Percentiles rank a stretch among this genome's conserved stretches.
Conservation (phyloP, 108 stramenopile species). For the Poteriospumella lacustris region DNA sequence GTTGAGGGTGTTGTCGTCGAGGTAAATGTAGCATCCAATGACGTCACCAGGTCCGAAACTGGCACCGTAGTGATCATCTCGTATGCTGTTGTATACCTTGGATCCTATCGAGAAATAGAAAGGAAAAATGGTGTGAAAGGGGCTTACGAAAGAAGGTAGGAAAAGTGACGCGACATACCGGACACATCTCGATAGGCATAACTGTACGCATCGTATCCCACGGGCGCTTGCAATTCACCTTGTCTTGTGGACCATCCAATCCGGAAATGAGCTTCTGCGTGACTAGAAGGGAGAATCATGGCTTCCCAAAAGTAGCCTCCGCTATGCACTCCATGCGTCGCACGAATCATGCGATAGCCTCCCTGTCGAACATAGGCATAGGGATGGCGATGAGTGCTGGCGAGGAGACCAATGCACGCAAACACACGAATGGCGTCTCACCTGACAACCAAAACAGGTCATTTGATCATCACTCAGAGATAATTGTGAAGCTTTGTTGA, state of each 20-base stretch:
- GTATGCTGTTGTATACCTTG: slow-evolving; percentile 34
- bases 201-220: slow-evolving; percentile 85
- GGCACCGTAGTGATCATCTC: slow-evolving; percentile 45
- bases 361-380: slow-evolving; percentile 51
- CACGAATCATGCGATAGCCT: slow-evolving; percentile 75
- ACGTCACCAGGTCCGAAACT: slow-evolving; percentile 74
- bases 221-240: slow-evolving; percentile 85
- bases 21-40: slow-evolving; percentile 73
- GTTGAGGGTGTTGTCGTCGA: slow-evolving; percentile 33
- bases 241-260: slow-evolving; percentile 76
- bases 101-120: neutral
- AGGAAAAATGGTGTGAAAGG: neutral
- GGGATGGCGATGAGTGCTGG: too few species aligned
- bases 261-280: slow-evolving; percentile 61
- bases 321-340: slow-evolving; percentile 60
- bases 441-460: neutral
- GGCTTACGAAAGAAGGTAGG: slow-evolving; percentile 20
- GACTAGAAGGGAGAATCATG: slow-evolving; percentile 4
- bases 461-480: slow-evolving; percentile 47
- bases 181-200: slow-evolving; percentile 78
- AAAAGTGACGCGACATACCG: slow-evolving; percentile 67
- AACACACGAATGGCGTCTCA: too few species aligned
- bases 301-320: slow-evolving; percentile 40
- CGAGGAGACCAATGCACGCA: too few species aligned
- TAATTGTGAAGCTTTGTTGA: slow-evolving; percentile 62